Evolutionary conservation across 139 green algal genomes (phyloP), one percentile per base, ranked within the genome.

Genomic region (Picochlorum costavermella): DNA sequence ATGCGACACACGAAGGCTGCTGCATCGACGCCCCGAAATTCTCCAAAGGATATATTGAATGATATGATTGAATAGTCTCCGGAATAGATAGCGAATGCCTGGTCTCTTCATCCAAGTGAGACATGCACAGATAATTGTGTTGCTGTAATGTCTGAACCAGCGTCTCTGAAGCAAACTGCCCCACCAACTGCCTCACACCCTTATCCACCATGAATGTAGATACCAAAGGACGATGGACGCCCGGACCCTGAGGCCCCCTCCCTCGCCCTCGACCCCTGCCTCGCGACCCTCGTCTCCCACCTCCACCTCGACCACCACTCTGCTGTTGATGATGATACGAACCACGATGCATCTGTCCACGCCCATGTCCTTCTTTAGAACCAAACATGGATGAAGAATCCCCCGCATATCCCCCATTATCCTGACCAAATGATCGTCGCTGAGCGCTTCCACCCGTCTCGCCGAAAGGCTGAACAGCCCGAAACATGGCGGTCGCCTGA

Each of bases 61-160:
- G 89, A 75, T 87, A 96, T 45, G 71, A 50, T 36, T 76, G 65
- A 37, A 95, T 55, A 50, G 80, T 68, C 17, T 78, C 65, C 2
- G 86, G 84, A 45, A 91, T 48, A n/a, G 76, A 73, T n/a, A 29
- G 11, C n/a, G 74, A 60, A 2, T n/a, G 71, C 25, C 74, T 61
- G 3, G 49, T 12, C 44, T 83, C 57, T 29, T 71, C 59, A 43
- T 74, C 48, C 20, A 74, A 29, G 60, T 79, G 75, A 17, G 53
- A 70, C 48, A 49, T n/a, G 45, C 61, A 43, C 23, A 23, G 9
- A 69, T 86, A 87, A 46, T 66, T 64, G 12, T 72, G 66, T 59
- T 90, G 81, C 68, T 84, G 76, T 75, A 95, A 70, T 72, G 94
- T 82, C 56, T 84, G 66, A 30, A 82, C 51, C 53, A 95, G 58